Conservation (phyloP, 1,284 basidiomycete species). For the Irpex lacteus region DNA sequence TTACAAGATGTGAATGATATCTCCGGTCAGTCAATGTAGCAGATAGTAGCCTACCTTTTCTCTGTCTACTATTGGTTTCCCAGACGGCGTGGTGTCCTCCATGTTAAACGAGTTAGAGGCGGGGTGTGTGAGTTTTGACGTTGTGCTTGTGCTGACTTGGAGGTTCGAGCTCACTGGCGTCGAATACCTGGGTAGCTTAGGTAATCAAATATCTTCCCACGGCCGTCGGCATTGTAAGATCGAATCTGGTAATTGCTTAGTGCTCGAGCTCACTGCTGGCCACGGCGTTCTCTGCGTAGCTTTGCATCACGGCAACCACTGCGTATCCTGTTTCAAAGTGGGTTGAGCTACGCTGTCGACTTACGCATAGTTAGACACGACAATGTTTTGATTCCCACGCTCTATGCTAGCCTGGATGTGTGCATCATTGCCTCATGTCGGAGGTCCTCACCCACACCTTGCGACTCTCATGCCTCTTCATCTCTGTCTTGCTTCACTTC, state of each 20-base stretch:
- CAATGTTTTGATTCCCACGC: too few relatives aligned
- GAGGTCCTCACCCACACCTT: neutral
- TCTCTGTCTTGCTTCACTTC: neutral
- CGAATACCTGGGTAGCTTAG: neutral
- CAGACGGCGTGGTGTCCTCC: conserved; percentile 29
- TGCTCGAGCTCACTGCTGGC: too few relatives aligned
- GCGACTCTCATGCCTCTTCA: neutral
- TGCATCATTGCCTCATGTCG: neutral
- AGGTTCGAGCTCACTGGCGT: neutral
- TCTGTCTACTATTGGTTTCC: conserved; percentile 33
- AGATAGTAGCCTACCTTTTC: conserved; percentile 32
- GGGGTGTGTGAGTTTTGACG: too few relatives aligned
- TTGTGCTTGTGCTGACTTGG: too few relatives aligned
- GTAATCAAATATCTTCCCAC: neutral
- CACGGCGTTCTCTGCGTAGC: too few relatives aligned
- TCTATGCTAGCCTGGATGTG: neutral
- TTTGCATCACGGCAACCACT: too few relatives aligned
- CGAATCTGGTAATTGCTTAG: too few relatives aligned
- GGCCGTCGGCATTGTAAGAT: neutral
- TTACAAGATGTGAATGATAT: neutral
- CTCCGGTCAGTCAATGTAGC: neutral
- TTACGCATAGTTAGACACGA: too few relatives aligned
- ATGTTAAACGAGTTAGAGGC: conserved; percentile 10
- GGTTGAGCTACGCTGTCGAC: too few relatives aligned
- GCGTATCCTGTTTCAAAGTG: too few relatives aligned